A percentile compares a stretch with the other conserved stretches of the same genome.
Evolutionary conservation across 169 alveolate species (phyloP).

Genomic region (Plasmodium gonderi): DNA sequence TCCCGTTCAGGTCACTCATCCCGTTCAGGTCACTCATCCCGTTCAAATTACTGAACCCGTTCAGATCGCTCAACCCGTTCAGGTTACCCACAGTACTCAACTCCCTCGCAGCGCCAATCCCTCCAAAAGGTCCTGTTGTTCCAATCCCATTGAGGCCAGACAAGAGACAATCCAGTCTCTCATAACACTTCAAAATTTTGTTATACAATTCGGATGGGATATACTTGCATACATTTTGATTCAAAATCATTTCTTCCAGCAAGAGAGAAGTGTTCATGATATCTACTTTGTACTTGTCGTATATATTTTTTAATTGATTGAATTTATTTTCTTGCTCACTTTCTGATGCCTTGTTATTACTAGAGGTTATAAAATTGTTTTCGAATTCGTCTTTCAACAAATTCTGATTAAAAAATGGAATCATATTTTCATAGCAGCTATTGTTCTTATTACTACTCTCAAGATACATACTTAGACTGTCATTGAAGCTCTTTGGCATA

Average conservation of each 20-base stretch:
- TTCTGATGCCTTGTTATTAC: not conserved
- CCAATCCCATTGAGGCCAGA: not conserved
- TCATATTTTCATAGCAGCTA: not conserved
- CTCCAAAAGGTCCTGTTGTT: no score
- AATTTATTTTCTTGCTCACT: not conserved
- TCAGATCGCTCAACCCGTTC: no score
- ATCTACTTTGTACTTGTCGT: constrained; percentile 30
- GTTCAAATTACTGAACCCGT: no score
- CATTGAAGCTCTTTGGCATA: constrained; percentile 9
- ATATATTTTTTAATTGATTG: not conserved
- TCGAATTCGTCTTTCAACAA: not conserved
- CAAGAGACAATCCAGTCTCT: constrained; percentile 23
- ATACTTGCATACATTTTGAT: constrained; percentile 24
- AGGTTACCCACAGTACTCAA: no score
- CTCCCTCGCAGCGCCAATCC: no score
- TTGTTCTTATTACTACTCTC: not conserved
- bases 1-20: not conserved
- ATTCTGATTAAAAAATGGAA: not conserved
- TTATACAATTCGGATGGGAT: constrained; percentile 28
- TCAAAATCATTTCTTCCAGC: constrained; percentile 52
- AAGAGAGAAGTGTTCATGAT: constrained; percentile 37
- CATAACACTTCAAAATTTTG: constrained; percentile 62
- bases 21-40: no score
- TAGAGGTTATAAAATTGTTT: not conserved
- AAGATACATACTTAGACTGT: not conserved